Evolutionary conservation across 768 basidiomycete species (phyloP).

Genomic region (Boletellus ananiceps): DNA sequence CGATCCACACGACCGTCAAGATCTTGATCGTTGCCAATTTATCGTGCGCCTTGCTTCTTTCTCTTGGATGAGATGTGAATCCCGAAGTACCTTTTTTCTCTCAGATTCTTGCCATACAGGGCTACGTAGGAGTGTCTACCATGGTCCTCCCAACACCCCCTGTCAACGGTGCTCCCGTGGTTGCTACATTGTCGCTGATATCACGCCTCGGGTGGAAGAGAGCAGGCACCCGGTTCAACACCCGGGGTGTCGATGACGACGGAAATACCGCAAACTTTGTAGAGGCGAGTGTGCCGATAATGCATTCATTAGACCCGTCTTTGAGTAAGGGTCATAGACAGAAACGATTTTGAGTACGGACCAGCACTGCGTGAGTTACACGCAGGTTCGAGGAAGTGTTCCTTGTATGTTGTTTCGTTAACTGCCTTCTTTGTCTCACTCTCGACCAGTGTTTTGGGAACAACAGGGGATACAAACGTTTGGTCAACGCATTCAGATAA

Average conservation of each 20-base stretch:
- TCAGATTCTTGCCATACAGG: conserved; percentile 89
- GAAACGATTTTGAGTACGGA: conserved; percentile 87
- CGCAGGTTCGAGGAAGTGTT: conserved; percentile 92
- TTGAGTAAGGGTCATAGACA: conserved; percentile 49
- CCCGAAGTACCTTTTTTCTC: background rate
- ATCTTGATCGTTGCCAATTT: conserved; percentile 81
- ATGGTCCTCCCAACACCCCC: conserved; percentile 76
- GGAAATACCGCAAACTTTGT: conserved; percentile 96
- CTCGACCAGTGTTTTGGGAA: conserved; percentile 87
- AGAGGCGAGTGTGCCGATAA: conserved; percentile 51
- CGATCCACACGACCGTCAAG: conserved; percentile 59
- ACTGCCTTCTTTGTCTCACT: conserved; percentile 7
- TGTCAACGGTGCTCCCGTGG: conserved; percentile 62
- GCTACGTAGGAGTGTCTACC: conserved; percentile 81
- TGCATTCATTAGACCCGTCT: conserved; percentile 2
- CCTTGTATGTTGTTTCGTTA: conserved; percentile 58
- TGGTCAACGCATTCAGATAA: conserved; percentile 91
- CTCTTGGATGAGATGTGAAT: conserved; percentile 4
- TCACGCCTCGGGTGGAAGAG: conserved; percentile 91
- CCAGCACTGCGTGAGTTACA: conserved; percentile 85
- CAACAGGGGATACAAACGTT: conserved; percentile 95
- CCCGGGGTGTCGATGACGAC: conserved; percentile 92
- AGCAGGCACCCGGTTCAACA: conserved; percentile 96
- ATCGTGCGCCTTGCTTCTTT: conserved; percentile 50
- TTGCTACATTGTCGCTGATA: conserved; percentile 76